These are phyloP conservation scores for Penicillium pulvis DNA, from an alignment of 495 filamentous ascomycete genomes.

Conservation along the genomic window DNA sequence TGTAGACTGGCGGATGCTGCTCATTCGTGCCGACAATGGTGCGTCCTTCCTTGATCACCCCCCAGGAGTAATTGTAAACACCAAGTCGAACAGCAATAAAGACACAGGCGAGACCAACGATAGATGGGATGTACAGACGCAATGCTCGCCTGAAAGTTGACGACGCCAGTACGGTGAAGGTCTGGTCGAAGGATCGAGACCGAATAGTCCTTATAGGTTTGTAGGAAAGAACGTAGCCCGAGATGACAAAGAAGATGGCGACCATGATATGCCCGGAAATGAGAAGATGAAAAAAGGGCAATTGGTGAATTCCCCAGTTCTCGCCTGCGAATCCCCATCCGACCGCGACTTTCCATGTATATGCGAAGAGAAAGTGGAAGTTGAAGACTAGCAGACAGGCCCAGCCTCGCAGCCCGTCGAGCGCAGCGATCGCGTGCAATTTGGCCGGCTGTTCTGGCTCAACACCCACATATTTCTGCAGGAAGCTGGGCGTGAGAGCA, in stretches of 20 bases:
- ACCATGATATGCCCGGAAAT: conserved; percentile 71
- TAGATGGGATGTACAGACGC: conserved; percentile 63
- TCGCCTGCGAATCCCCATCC: conserved; percentile 52
- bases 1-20: conserved; percentile 47
- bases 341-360: conserved; percentile 48
- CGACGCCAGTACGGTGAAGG: conserved; percentile 53
- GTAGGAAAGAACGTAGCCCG: conserved; percentile 67
- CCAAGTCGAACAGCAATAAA: conserved; percentile 56
- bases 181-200: conserved; percentile 51
- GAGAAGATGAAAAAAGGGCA: conserved; percentile 64
- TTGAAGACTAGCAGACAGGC: conserved; percentile 56
- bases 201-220: conserved; percentile 64
- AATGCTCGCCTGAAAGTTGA: conserved; percentile 65
- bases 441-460: conserved; percentile 31
- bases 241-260: conserved; percentile 73
- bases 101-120: conserved; percentile 58
- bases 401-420: conserved; percentile 55
- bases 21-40: conserved; percentile 50
- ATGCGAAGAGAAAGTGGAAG: conserved; percentile 56
- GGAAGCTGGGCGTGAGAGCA: conserved; percentile 42
- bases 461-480: conserved; percentile 43
- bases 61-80: conserved; percentile 45
- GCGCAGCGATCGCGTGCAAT: conserved; percentile 47
- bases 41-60: conserved; percentile 41
- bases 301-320: conserved; percentile 59